Evolutionary conservation across 768 basidiomycete species (phyloP), one percentile per base, ranked within the genome.

Genomic region (Leccinellum luteum): DNA sequence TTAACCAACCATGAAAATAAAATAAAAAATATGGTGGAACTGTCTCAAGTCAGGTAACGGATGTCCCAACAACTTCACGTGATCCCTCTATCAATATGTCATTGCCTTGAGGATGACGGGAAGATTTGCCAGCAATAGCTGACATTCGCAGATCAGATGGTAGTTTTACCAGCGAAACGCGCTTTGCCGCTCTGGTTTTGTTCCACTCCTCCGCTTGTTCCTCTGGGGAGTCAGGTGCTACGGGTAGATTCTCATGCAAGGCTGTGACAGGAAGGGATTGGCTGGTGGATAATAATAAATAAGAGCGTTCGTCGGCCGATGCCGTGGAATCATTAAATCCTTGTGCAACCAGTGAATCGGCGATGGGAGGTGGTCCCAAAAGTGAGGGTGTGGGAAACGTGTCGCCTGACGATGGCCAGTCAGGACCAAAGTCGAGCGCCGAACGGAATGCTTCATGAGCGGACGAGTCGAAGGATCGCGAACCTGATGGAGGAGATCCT

Each of bases 131-230:
- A 51, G 63, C 30, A 28, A 70, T 58, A 30, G 52, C 51, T 10
- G 64, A 61, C 51, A 73, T 62, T 52, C 73, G 70, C 56, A 82
- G 67, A 53, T 78, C 75, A 10, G 88, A 83, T 23, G 91, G 90
- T 25, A 92, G 70, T 57, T 82, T 81, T 45, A 92, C 88, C 44
- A 94, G 76, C 10, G 91, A 94, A 9, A 94, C 92, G 9, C 92
- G 86, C 63, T 91, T 89, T 14, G 90, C 91, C 34, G 86, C 88
- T 49, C 87, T 85, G 2, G 92, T 94, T 69, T 85, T 85, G 72
- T 90, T 78, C 92, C 92, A 94, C 52, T 88, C 87, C 69, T 93
- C 92, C n/a, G 92, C 91, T 70, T 87, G 79, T 69, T 92, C 90
- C 47, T 81, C 79, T 27, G 69, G 69, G 21, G 67, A 74, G 65